Conservation (phyloP, 192 early-diverging fungal species). For the Helicostylum pulchrum region DNA sequence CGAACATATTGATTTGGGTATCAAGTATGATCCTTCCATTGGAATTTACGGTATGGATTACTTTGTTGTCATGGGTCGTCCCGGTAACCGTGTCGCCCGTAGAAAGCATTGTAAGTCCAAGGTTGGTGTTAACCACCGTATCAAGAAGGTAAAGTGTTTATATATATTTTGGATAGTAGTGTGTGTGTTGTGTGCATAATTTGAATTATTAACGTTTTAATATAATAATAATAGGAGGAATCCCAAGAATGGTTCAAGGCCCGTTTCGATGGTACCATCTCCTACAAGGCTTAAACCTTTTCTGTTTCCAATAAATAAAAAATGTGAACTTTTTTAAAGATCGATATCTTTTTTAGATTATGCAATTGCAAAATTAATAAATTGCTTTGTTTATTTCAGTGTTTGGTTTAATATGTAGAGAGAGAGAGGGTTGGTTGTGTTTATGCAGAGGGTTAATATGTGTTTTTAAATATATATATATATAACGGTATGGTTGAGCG, state of each 20-base stretch:
- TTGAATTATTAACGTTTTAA: not conserved
- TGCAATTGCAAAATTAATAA: not conserved
- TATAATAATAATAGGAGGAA: slow-evolving; percentile 61
- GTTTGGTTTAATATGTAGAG: too few species aligned
- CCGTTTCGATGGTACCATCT: slow-evolving; percentile 50
- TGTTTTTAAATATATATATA: not conserved
- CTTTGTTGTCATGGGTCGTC: slow-evolving; percentile 98
- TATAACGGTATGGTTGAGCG: too few species aligned
- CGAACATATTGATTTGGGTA: slow-evolving; percentile 99
- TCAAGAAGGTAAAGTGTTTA: slow-evolving; percentile 57
- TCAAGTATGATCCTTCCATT: slow-evolving; percentile 99
- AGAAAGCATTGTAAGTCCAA: slow-evolving; percentile 83
- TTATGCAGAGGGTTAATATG: not conserved
- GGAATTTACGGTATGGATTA: slow-evolving; percentile 99
- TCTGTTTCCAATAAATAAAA: slow-evolving; percentile 21
- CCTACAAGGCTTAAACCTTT: slow-evolving; percentile 26
- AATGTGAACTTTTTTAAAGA: slow-evolving; percentile 3
- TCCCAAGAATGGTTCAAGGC: slow-evolving; percentile 98
- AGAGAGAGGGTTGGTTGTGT: too few species aligned
- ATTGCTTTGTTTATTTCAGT: too few species aligned
- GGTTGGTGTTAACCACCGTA: slow-evolving; percentile 88
- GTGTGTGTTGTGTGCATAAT: not conserved
- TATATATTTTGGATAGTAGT: not conserved
- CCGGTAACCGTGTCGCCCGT: slow-evolving; percentile 92
- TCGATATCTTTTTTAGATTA: not conserved